Conservation (phyloP, 139 green algal genomes). For the Chlorella sp. region DNA sequence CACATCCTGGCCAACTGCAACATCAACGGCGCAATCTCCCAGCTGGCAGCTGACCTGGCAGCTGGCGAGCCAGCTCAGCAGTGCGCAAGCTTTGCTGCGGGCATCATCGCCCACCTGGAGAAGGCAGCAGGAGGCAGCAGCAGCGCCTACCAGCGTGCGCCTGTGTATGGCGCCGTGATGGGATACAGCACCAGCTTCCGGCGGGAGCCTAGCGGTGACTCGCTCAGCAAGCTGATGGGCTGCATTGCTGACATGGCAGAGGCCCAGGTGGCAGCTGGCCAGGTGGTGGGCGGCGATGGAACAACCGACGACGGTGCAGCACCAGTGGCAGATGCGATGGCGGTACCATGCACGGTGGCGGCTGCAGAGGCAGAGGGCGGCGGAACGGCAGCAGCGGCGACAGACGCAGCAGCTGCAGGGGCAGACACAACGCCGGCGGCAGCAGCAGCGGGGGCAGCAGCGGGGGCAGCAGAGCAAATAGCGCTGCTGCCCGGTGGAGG, state of each 20-base stretch:
- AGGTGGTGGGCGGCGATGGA: no score
- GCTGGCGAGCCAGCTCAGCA: not conserved
- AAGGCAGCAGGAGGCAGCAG: not conserved
- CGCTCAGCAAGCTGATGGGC: not conserved
- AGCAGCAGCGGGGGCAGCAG: not conserved
- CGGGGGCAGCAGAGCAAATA: not conserved
- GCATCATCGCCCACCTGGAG: not conserved
- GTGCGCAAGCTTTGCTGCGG: not conserved
- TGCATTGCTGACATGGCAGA: not conserved
- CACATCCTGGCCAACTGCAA: not conserved
- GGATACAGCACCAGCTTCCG: not conserved
- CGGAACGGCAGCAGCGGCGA: not conserved
- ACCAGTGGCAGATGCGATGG: no score
- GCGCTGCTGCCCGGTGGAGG: no score
- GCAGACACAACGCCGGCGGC: no score
- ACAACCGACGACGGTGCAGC: no score
- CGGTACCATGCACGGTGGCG: no score
- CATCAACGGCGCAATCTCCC: not conserved
- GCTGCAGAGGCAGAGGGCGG: not conserved
- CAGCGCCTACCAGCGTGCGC: not conserved
- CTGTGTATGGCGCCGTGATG: not conserved
- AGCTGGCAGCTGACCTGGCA: not conserved
- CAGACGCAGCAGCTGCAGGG: not conserved
- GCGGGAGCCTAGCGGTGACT: not conserved
- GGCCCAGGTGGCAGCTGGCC: not conserved